Conservation (phyloP, 2,329 filamentous ascomycete species). For the Talaromyces sp. region DNA sequence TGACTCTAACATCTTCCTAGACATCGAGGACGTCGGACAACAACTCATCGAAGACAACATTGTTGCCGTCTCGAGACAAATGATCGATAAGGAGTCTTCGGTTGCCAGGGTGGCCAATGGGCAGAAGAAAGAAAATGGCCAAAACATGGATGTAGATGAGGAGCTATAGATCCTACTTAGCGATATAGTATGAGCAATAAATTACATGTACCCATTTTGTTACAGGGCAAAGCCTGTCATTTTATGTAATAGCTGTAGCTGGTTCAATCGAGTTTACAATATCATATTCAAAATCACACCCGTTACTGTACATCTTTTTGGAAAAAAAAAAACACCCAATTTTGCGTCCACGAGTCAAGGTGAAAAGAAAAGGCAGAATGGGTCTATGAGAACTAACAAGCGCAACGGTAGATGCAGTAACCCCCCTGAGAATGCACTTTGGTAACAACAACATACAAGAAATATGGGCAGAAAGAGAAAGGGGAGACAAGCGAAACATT, state of each 20-base stretch:
- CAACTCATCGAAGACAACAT: conserved; percentile 99
- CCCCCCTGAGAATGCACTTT: conserved; percentile 8
- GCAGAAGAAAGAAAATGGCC: conserved; percentile 41
- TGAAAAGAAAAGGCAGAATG: background rate
- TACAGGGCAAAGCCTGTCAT: background rate
- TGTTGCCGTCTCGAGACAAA: conserved; percentile 93
- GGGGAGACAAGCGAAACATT: conserved; percentile 2
- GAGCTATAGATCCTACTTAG: conserved; percentile 32
- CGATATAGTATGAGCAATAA: background rate
- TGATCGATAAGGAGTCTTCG: conserved; percentile 99
- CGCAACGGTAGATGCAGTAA: conserved; percentile 1
- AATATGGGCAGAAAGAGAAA: background rate
- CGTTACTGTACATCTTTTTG: background rate
- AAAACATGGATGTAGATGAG: conserved; percentile 65
- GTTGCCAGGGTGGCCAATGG: conserved; percentile 60
- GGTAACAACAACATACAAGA: background rate
- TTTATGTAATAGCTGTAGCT: background rate
- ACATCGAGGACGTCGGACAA: conserved; percentile 93
- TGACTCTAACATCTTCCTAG: conserved; percentile 16
- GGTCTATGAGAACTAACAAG: conserved; percentile 1
- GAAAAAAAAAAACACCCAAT: background rate
- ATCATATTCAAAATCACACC: background rate
- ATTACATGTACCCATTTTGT: background rate
- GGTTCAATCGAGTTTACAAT: background rate
- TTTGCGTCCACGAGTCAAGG: background rate